phyloP scores from a whole-genome alignment of 2,329 filamentous ascomycete species.

The Colletotrichum liriopes region DNA sequence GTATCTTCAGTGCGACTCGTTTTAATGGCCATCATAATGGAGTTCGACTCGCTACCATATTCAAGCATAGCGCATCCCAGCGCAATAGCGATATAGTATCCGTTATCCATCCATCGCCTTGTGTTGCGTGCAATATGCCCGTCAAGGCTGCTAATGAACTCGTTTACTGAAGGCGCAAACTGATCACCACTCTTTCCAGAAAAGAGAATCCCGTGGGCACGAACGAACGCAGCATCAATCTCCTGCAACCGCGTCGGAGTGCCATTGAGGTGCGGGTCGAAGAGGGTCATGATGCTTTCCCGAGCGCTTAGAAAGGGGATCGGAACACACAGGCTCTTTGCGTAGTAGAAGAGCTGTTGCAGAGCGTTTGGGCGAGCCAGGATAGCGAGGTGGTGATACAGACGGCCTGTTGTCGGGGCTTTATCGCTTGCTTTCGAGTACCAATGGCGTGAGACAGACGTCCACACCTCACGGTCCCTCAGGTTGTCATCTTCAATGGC shows the following conservation, averaged over 20 bases:
- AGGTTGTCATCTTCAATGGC: slow-evolving; percentile 89
- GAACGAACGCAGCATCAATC: slow-evolving; percentile 14
- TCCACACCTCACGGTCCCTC: slow-evolving; percentile 85
- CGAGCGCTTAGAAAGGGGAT: slow-evolving; percentile 78
- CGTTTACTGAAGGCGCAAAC: background rate
- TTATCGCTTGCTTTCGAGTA: slow-evolving; percentile 87
- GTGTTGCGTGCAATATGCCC: slow-evolving; percentile 68
- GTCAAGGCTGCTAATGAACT: slow-evolving; percentile 69
- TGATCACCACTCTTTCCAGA: background rate
- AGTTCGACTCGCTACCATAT: slow-evolving; percentile 58
- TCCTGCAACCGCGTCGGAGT: background rate
- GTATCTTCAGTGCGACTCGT: background rate
- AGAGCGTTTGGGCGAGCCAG: slow-evolving; percentile 79
- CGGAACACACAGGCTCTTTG: slow-evolving; percentile 78
- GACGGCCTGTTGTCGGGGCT: slow-evolving; percentile 80
- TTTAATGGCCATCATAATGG: slow-evolving; percentile 14
- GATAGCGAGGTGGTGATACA: slow-evolving; percentile 92
- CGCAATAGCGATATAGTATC: slow-evolving; percentile 69
- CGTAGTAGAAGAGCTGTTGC: slow-evolving; percentile 81
- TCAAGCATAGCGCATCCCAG: slow-evolving; percentile 68
- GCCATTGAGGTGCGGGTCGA: slow-evolving; percentile 68
- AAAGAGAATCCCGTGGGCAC: slow-evolving; percentile 25
- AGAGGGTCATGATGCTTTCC: slow-evolving; percentile 79
- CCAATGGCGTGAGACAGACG: slow-evolving; percentile 84
- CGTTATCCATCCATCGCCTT: slow-evolving; percentile 67